Conservation (phyloP, 2,329 filamentous ascomycete species). For the Phaeosphaeriaceae sp. region DNA sequence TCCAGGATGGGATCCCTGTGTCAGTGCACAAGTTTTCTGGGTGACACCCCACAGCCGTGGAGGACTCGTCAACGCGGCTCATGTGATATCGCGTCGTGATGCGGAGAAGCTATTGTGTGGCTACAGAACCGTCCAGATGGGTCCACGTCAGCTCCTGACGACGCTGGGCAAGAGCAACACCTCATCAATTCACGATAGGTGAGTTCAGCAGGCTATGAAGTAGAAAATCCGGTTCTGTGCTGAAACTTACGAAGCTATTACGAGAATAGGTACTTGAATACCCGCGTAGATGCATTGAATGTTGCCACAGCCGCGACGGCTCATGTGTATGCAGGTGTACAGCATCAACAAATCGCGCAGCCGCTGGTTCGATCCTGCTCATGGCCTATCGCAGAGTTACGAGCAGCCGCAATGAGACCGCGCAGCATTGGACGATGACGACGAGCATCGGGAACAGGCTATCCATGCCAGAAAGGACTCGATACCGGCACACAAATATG, state of each 20-base stretch:
- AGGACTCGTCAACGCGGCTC: background rate
- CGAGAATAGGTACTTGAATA: background rate
- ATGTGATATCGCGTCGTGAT: background rate
- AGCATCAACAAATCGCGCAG: background rate
- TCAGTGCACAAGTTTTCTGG: background rate
- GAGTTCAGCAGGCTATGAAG: background rate
- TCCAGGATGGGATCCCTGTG: background rate
- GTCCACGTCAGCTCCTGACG: slow-evolving; percentile 27
- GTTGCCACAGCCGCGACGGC: background rate
- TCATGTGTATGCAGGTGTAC: background rate
- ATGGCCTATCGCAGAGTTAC: background rate
- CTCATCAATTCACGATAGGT: background rate
- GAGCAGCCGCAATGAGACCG: background rate
- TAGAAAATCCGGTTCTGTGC: background rate
- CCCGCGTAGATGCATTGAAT: background rate
- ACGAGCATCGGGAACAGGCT: background rate
- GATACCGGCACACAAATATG: background rate
- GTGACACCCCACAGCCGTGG: background rate
- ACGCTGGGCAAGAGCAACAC: slow-evolving; percentile 8
- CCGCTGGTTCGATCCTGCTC: background rate
- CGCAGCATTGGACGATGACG: background rate
- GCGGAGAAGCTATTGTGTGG: background rate
- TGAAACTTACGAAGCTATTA: background rate
- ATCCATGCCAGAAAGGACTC: background rate
- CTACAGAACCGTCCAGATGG: background rate